Evolutionary conservation across 768 basidiomycete species (phyloP).

Genomic region (Mycena amicta): DNA sequence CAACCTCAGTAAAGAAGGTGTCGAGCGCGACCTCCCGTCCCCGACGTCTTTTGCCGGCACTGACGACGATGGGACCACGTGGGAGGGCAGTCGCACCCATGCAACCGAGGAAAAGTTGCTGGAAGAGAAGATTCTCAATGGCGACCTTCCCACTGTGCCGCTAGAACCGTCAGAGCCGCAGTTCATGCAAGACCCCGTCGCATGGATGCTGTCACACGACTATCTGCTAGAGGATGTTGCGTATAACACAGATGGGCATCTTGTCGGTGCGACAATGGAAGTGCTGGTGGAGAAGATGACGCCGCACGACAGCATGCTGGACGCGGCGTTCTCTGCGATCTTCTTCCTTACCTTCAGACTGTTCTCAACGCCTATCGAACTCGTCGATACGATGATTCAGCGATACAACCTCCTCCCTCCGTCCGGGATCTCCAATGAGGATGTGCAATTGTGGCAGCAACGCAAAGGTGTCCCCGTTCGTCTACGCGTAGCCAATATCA

Average conservation of each 20-base stretch:
- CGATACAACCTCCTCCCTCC: constrained; percentile 85
- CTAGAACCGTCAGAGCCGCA: constrained; percentile 41
- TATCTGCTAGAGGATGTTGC: constrained; percentile 83
- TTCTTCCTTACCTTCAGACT: constrained; percentile 97
- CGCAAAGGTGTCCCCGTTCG: constrained; percentile 89
- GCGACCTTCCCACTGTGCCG: constrained; percentile 54
- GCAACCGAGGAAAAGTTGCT: constrained; percentile 29
- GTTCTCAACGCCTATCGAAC: constrained; percentile 77
- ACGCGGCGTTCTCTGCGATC: constrained; percentile 81
- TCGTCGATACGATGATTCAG: constrained; percentile 74
- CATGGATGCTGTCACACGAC: constrained; percentile 71
- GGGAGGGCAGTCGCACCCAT: constrained; percentile 49
- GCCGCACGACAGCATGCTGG: constrained; percentile 89
- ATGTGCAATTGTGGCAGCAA: constrained; percentile 78
- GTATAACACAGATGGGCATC: constrained; percentile 86
- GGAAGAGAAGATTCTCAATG: constrained; percentile 59
- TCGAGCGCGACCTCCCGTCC: constrained; percentile 51
- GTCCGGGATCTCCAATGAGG: constrained; percentile 54
- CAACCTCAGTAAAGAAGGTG: constrained; percentile 29
- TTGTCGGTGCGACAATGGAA: constrained; percentile 87
- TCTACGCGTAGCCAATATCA: constrained; percentile 86
- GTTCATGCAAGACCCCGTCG: constrained; percentile 43
- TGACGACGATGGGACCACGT: constrained; percentile 59
- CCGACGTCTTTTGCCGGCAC: constrained; percentile 53
- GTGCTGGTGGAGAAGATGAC: constrained; percentile 98